Evolutionary conservation across 805 yeast species (phyloP).

Genomic region (Isabelozyma pseudorhagii): DNA sequence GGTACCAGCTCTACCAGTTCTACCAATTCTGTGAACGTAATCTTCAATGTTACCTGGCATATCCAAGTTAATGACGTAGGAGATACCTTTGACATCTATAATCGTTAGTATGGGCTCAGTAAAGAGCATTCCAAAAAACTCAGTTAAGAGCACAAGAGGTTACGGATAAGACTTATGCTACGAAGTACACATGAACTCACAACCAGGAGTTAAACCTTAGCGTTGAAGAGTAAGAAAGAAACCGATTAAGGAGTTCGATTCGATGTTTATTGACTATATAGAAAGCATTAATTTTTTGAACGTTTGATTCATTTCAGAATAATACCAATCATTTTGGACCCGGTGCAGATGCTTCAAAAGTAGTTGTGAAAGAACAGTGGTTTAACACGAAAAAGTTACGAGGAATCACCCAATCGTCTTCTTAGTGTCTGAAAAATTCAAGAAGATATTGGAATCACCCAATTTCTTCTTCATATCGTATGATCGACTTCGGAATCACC

Average conservation of each 20-base stretch:
- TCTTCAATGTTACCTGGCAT: conserved; percentile 99
- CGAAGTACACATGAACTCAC: not conserved
- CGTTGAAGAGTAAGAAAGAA: not conserved
- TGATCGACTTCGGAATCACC: not conserved
- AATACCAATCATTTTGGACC: not conserved
- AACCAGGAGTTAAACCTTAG: not conserved
- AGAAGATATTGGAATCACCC: not conserved
- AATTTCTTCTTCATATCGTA: not conserved
- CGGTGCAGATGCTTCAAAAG: not conserved
- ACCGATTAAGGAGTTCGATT: conserved; percentile 1
- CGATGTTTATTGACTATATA: conserved; percentile 1
- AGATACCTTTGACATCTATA: conserved; percentile 95
- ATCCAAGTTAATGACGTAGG: conserved; percentile 89
- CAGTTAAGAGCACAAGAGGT: conserved; percentile 1
- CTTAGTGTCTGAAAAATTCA: not conserved
- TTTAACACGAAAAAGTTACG: not conserved
- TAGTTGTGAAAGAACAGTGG: not conserved
- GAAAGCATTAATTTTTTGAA: conserved; percentile 1
- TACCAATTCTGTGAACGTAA: conserved; percentile 97
- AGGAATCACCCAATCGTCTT: not conserved
- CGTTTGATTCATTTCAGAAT: not conserved
- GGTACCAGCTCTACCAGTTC: conserved; percentile 99
- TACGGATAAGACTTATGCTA: not conserved
- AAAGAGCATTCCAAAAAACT: not conserved
- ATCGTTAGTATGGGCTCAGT: conserved; percentile 24